Conservation (phyloP, 441 rosid species). For the Iberis amara region DNA sequence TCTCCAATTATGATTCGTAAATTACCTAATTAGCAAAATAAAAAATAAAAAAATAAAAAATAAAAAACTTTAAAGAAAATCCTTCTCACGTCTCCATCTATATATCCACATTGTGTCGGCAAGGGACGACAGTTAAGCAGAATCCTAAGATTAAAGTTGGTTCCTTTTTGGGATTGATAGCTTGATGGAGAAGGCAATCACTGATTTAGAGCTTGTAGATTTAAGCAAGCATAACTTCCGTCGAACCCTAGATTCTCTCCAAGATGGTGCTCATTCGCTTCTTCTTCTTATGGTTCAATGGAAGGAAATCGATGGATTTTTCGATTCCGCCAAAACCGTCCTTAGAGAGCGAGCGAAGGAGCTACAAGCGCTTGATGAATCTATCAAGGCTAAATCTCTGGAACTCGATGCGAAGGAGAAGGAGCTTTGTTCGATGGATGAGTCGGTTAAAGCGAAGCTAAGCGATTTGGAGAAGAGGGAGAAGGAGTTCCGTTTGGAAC, state of each 20-base stretch:
- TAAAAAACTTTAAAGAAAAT: too few species aligned
- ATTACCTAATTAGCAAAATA: too few species aligned
- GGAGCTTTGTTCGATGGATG: conserved; percentile 1
- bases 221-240: conserved; percentile 22
- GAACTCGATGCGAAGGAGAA: conserved; percentile 18
- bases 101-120: too few species aligned
- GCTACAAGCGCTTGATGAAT: conserved; percentile 8
- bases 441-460: background rate
- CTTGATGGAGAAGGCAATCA: conserved; percentile 30
- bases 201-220: conserved; percentile 15
- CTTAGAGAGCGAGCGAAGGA: conserved; percentile 24
- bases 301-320: conserved; percentile 22
- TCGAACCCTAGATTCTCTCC: conserved; percentile 25
- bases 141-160: too few species aligned
- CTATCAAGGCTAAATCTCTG: conserved; percentile 8
- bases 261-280: conserved; percentile 25
- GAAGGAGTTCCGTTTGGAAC: too few species aligned
- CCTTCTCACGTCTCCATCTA: too few species aligned
- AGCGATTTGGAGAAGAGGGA: conserved; percentile 20
- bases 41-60: too few species aligned
- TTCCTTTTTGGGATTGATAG: too few species aligned
- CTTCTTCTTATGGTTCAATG: conserved; percentile 21
- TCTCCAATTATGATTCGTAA: too few species aligned
- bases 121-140: too few species aligned
- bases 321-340: conserved; percentile 22